Conservation (phyloP, 805 yeast genomes). For the Saccharomycopsis vini region DNA sequence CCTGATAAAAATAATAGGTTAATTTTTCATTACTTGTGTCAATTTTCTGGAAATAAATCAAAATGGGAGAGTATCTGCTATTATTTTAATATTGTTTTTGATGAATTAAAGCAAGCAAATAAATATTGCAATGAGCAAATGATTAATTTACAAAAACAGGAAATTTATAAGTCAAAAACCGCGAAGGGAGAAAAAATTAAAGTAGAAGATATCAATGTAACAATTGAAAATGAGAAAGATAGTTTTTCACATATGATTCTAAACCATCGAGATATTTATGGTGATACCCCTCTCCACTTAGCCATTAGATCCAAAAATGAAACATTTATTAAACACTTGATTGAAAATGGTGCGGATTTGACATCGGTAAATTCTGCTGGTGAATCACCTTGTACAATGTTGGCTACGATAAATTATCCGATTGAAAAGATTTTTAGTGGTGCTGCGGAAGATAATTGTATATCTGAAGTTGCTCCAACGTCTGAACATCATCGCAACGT, state of each 20-base stretch:
- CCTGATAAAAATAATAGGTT: constrained; percentile 67
- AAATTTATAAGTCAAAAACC: constrained; percentile 26
- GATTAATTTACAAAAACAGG: constrained; percentile 10
- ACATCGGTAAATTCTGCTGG: constrained; percentile 20
- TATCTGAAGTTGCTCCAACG: too few relatives aligned
- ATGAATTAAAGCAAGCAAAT: constrained; percentile 19
- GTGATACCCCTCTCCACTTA: constrained; percentile 79
- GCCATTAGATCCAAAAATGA: constrained; percentile 53
- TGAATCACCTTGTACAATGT: constrained; percentile 24
- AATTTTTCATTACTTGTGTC: constrained; percentile 62
- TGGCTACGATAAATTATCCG: background rate
- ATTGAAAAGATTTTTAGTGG: background rate
- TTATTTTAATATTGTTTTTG: constrained; percentile 44
- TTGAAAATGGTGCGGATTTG: constrained; percentile 35
- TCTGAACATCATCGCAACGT: too few relatives aligned
- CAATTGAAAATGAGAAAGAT: constrained; percentile 22
- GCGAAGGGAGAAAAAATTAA: constrained; percentile 1
- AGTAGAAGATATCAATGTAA: constrained; percentile 25
- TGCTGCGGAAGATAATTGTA: too few relatives aligned
- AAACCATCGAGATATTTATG: constrained; percentile 72
- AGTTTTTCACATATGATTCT: constrained; percentile 47
- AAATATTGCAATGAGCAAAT: constrained; percentile 15
- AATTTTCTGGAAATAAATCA: constrained; percentile 40
- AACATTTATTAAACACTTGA: constrained; percentile 33
- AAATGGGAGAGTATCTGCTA: constrained; percentile 43